phyloP scores from a whole-genome alignment of 192 early-diverging fungal genomes.

The Allomyces arbusculus region DNA sequence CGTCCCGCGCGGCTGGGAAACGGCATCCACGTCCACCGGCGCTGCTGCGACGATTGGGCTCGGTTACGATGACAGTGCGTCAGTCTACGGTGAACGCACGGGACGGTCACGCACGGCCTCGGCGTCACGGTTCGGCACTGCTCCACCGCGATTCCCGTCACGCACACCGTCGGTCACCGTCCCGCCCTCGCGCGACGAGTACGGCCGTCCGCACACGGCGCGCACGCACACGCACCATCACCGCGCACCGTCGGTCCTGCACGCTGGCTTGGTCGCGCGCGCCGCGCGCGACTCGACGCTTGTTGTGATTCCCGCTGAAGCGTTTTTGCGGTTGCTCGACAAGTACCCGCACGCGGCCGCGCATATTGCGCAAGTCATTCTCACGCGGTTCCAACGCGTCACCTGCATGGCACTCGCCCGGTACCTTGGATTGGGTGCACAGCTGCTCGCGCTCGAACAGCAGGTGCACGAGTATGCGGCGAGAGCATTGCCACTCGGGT shows the following conservation, averaged over 20 bases:
- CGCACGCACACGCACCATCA: neutral
- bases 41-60: no score
- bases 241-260: slow-evolving; percentile 9
- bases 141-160: no score
- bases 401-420: slow-evolving; percentile 75
- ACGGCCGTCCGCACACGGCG: neutral
- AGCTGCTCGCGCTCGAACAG: slow-evolving; percentile 21
- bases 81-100: no score
- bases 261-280: slow-evolving; percentile 60
- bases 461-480: neutral
- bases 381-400: slow-evolving; percentile 87
- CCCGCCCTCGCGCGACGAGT: neutral
- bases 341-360: slow-evolving; percentile 84
- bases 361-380: slow-evolving; percentile 85
- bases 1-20: no score
- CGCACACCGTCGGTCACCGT: neutral
- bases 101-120: no score
- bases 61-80: no score
- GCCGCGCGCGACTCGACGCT: slow-evolving; percentile 77
- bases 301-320: slow-evolving; percentile 79
- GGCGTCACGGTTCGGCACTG: no score
- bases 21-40: no score
- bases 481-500: slow-evolving; percentile 6
- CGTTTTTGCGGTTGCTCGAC: slow-evolving; percentile 69
- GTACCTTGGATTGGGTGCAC: slow-evolving; percentile 69